Evolutionary conservation across 257 asterid species (phyloP), one percentile per base, ranked within the genome.

Genomic region (Salvia rosmarinus): DNA sequence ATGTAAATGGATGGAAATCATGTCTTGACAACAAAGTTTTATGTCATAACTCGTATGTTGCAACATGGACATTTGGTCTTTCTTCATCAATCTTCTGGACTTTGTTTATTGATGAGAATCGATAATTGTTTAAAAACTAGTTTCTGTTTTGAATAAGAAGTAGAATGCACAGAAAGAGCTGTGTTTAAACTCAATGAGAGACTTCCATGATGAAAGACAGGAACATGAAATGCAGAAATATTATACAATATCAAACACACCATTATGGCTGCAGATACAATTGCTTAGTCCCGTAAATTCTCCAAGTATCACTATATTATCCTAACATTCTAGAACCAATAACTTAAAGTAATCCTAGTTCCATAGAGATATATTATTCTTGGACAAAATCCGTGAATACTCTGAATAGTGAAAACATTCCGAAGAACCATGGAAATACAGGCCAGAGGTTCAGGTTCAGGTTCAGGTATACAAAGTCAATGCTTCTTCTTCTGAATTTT

Each of bases 181-280:
- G 37, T 44, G 40, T 28, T 37, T 46, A 16, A 63, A 25, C 46
- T 70, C 34, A 7, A 25, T 20, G 9, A 19, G 23, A 42, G 39
- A 42, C 56, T 14, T 69, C 35, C 25, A 25, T n/a, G 63, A 39
- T 7, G 74, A 40, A 37, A 14, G 28, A 25, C n/a, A 39, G 12
- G 11, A 21, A 58, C 34, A 44, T 17, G 17, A 13, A 40, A 13
- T 10, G 5, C 23, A n/a, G n/a, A n/a, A n/a, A n/a, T n/a, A n/a
- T n/a, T n/a, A n/a, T 39, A 39, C 49, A 37, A 19, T 39, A 1
- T 39, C 11, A 11, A 19, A 12, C 17, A 39, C 67, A 37, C 43
- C 21, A 16, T 62, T 62, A 11, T 62, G 40, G 47, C 46, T 40
- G 68, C 68, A 19, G 54, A 59, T 34, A 59, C 66, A n/a, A 59